These are phyloP conservation scores for Boletellus ananas DNA, from an alignment of 768 basidiomycete genomes.

Conservation along the genomic window DNA sequence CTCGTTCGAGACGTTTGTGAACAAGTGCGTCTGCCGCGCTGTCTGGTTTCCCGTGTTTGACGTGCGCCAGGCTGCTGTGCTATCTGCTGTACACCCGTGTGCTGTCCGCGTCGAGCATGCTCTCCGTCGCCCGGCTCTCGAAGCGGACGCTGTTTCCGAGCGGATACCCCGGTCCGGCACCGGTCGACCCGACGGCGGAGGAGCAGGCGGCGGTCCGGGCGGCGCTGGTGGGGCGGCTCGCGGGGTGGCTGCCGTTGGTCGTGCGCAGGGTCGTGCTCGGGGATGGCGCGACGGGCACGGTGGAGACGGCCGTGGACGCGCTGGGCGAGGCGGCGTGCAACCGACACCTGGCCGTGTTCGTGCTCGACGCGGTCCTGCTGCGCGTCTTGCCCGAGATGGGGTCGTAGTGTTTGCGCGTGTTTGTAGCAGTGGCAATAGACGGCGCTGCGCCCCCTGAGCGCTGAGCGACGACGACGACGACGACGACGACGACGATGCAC, in stretches of 20 bases:
- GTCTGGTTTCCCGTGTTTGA: slow-evolving; percentile 2
- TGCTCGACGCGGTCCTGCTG: slow-evolving; percentile 71
- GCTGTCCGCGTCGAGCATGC: slow-evolving; percentile 49
- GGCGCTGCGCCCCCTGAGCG: slow-evolving; percentile 3
- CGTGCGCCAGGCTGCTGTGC: slow-evolving; percentile 55
- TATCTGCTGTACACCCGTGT: slow-evolving; percentile 58
- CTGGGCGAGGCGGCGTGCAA: slow-evolving; percentile 69
- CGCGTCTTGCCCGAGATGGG: slow-evolving; percentile 74
- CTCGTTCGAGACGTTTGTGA: slow-evolving; percentile 52
- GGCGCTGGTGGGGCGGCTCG: slow-evolving; percentile 38
- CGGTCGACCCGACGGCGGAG: slow-evolving; percentile 70
- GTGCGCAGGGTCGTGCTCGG: slow-evolving; percentile 39
- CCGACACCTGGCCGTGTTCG: slow-evolving; percentile 65
- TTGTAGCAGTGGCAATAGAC: slow-evolving; percentile 13
- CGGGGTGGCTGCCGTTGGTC: slow-evolving; percentile 36
- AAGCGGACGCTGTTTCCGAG: slow-evolving; percentile 82
- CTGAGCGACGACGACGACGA: not conserved
- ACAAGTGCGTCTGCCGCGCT: slow-evolving; percentile 41
- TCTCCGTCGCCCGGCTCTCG: slow-evolving; percentile 48
- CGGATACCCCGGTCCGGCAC: slow-evolving; percentile 76
- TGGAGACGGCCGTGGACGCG: slow-evolving; percentile 56
- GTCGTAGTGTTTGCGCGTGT: slow-evolving; percentile 19
- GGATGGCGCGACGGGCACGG: slow-evolving; percentile 42
- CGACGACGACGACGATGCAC: slow-evolving; percentile 32
- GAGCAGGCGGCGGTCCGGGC: slow-evolving; percentile 62